A percentile compares a stretch with the other conserved stretches of the same genome.
phyloP scores from a whole-genome alignment of 768 basidiomycete genomes.

The Tulasnella sp. region DNA sequence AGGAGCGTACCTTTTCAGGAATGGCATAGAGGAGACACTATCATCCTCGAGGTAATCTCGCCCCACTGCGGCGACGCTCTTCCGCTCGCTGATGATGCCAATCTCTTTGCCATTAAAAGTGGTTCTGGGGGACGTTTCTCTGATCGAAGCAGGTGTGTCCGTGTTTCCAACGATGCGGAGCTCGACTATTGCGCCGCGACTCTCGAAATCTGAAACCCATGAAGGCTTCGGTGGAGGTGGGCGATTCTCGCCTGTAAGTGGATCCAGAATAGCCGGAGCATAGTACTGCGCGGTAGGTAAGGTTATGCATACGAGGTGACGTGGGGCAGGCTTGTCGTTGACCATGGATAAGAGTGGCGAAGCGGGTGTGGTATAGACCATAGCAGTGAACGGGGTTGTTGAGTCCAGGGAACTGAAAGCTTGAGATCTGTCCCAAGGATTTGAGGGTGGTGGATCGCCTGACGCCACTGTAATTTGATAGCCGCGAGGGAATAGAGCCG shows the following conservation, averaged over 20 bases:
- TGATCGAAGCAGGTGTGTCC: constrained; percentile 23
- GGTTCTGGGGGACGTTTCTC: constrained; percentile 21
- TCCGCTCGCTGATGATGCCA: constrained; percentile 62
- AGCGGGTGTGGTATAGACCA: constrained; percentile 68
- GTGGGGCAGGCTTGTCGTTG: constrained; percentile 52
- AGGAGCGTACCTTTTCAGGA: constrained; percentile 52
- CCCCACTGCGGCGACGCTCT: constrained; percentile 34
- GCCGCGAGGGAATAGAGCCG: constrained; percentile 70
- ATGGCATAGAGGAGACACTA: constrained; percentile 53
- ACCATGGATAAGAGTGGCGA: constrained; percentile 57
- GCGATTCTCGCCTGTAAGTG: constrained; percentile 62
- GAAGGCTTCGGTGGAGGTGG: constrained; percentile 54
- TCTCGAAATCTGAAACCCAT: constrained; percentile 62
- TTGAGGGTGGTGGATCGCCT: background rate
- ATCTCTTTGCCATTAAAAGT: constrained; percentile 37
- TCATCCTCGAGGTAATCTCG: constrained; percentile 72
- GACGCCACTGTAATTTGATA: constrained; percentile 45
- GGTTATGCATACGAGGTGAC: constrained; percentile 69
- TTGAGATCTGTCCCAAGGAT: background rate
- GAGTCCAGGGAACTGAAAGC: background rate
- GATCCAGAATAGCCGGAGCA: constrained; percentile 66
- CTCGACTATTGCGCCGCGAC: constrained; percentile 48
- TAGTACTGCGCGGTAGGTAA: constrained; percentile 79
- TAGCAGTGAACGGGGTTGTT: constrained; percentile 39
- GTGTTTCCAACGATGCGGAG: constrained; percentile 46